Evolutionary conservation across 441 rosid genomes (phyloP), one percentile per base, ranked within the genome.

Genomic region (Bocquillonia castaneifolia): DNA sequence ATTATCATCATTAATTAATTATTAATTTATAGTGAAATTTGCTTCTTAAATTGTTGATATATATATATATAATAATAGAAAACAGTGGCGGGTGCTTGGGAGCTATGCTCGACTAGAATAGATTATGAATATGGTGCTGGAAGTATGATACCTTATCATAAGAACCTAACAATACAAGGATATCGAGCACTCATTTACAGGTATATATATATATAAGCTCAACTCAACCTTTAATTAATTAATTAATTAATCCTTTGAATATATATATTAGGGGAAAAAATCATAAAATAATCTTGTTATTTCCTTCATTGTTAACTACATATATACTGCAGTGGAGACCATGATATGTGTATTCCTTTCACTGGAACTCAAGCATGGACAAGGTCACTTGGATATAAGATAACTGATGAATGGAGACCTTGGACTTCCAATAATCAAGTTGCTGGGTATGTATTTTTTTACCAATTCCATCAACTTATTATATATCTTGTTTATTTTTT

Each of bases 151-250:
- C 85, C 81, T 32, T 78, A 74, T 70, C 91, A 84, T 68, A 74
- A 52, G 59, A 73, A 52, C 58, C 77, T 87, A 0, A 87, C 92
- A 5, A 15, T 55, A 6, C 75, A 71, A 62, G 84, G 83, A 3
- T 85, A 83, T 58, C 76, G 85, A 50, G 89, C 84, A 18, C 87
- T 87, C 57, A 82, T 87, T 10, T 87, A 64, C 72, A 87, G 92
- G 92, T 83, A 77, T 5, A 26, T 3, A 18, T 1, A 1, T 15
- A 5, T 12, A 44, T 45, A 3, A 3, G 18, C 20, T 18, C 20
- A 47, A 47, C 51, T 47, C 22, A 47, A 47, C 31, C 42, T 17
- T 9, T 28, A 55, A 55, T 23, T 15, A 13, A 52, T n/a, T 4
- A 7, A 6, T 36, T 36, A 36, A 10, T 36, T 36, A 36, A 36